Evolutionary conservation across 1,284 basidiomycete species (phyloP).

Genomic region (Sporisorium graminicola): DNA sequence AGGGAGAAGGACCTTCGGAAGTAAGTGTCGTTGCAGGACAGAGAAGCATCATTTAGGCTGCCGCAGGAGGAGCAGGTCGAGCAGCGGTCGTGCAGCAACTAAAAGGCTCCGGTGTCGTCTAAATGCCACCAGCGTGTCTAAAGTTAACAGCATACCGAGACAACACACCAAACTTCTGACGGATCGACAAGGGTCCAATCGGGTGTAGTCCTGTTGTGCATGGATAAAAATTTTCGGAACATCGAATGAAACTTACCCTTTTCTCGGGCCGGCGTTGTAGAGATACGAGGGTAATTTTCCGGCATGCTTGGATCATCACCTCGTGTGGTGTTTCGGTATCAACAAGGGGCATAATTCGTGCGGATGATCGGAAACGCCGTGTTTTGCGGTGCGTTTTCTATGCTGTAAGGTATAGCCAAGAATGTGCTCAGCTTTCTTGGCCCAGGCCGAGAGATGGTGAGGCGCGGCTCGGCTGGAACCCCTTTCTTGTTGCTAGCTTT

Average conservation of each 20-base stretch:
- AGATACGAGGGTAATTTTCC: neutral
- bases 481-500: too few species aligned
- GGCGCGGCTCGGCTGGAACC: neutral
- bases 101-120: neutral
- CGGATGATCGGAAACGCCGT: neutral
- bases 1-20: neutral
- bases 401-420: neutral
- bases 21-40: neutral
- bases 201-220: neutral
- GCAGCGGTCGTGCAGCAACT: neutral
- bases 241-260: neutral
- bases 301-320: neutral
- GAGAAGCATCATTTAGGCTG: neutral
- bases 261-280: neutral
- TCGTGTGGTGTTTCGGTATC: neutral
- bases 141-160: neutral
- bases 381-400: neutral
- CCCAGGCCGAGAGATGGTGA: neutral
- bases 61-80: neutral
- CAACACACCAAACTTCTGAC: neutral
- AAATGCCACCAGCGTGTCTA: neutral
- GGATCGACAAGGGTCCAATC: conserved; percentile 4
- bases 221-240: neutral
- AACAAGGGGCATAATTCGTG: neutral
- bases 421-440: neutral